Conservation (phyloP, 2,329 filamentous ascomycete species). For the Colletotrichum simmondsii region DNA sequence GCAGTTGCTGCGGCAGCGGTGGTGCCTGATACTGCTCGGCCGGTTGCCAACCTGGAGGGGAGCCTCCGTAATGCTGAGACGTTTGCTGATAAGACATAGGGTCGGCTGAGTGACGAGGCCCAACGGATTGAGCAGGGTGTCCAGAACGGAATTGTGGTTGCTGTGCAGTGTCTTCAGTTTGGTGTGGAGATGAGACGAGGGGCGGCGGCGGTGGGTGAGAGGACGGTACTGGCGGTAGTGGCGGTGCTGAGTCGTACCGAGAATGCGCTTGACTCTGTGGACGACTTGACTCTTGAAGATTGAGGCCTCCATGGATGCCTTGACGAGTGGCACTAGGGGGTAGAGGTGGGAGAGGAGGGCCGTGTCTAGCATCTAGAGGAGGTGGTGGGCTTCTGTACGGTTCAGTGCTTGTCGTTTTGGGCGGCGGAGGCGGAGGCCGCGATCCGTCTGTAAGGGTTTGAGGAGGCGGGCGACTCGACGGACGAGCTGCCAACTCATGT, state of each 20-base stretch:
- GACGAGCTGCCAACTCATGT: conserved; percentile 65
- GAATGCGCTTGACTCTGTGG: conserved; percentile 41
- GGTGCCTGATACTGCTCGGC: conserved; percentile 25
- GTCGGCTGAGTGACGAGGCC: conserved; percentile 38
- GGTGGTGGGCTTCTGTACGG: conserved; percentile 42
- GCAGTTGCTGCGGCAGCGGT: conserved; percentile 40
- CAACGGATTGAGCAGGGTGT: conserved; percentile 28
- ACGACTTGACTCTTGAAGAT: conserved; percentile 30
- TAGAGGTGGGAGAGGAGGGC: conserved; percentile 44
- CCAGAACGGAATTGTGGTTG: conserved; percentile 22
- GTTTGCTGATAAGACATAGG: conserved; percentile 36
- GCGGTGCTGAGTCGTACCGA: conserved; percentile 60
- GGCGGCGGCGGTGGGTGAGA: background rate
- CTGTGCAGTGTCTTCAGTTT: conserved; percentile 22
- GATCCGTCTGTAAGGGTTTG: conserved; percentile 47
- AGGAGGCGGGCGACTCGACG: conserved; percentile 42
- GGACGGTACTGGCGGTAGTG: conserved; percentile 48
- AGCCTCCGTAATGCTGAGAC: conserved; percentile 12
- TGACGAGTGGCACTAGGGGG: conserved; percentile 42
- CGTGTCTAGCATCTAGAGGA: conserved; percentile 32
- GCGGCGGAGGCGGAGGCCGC: conserved; percentile 63
- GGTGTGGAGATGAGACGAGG: conserved; percentile 14
- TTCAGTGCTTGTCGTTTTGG: conserved; percentile 57
- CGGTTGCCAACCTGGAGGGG: conserved; percentile 35
- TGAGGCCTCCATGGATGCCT: conserved; percentile 34